Evolutionary conservation across 2,329 filamentous ascomycete genomes (phyloP).

Genomic region (Cordyceps pruinosa): DNA sequence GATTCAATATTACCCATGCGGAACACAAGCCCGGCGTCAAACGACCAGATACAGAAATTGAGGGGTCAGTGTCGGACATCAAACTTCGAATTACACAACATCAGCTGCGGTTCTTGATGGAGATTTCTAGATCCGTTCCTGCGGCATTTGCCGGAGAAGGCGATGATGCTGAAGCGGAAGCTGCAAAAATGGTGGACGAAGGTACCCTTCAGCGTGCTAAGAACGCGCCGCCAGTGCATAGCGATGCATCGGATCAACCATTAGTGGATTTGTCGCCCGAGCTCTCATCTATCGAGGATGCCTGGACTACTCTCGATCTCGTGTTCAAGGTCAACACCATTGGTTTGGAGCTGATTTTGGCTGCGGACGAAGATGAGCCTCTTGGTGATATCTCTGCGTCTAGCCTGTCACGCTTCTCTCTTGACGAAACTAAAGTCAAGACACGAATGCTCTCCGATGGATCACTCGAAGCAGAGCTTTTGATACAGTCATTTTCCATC

Average conservation of each 20-base stretch:
- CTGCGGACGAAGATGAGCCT: conserved; percentile 60
- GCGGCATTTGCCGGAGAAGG: conserved; percentile 66
- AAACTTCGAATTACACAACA: conserved; percentile 85
- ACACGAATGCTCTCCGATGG: conserved; percentile 87
- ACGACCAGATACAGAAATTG: conserved; percentile 84
- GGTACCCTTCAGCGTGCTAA: conserved; percentile 42
- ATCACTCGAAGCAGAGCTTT: conserved; percentile 83
- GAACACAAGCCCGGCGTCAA: conserved; percentile 74
- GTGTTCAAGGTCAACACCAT: conserved; percentile 85
- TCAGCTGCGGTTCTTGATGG: conserved; percentile 82
- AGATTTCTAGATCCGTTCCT: conserved; percentile 81
- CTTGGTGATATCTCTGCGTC: conserved; percentile 71
- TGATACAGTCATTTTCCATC: conserved; percentile 92
- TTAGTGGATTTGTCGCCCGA: conserved; percentile 60
- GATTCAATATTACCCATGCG: conserved; percentile 85
- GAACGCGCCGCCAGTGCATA: conserved; percentile 25
- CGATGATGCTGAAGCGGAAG: conserved; percentile 67
- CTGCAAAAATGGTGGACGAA: conserved; percentile 65
- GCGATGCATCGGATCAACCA: conserved; percentile 31
- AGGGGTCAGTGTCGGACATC: conserved; percentile 87
- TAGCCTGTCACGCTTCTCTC: conserved; percentile 86
- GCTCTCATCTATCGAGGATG: conserved; percentile 58
- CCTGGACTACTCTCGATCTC: conserved; percentile 90
- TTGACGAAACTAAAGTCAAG: conserved; percentile 89
- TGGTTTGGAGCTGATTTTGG: conserved; percentile 79